A percentile compares a stretch with the other conserved stretches of the same genome.
phyloP scores from a whole-genome alignment of 768 basidiomycete genomes.

The Podaxis sp. region DNA sequence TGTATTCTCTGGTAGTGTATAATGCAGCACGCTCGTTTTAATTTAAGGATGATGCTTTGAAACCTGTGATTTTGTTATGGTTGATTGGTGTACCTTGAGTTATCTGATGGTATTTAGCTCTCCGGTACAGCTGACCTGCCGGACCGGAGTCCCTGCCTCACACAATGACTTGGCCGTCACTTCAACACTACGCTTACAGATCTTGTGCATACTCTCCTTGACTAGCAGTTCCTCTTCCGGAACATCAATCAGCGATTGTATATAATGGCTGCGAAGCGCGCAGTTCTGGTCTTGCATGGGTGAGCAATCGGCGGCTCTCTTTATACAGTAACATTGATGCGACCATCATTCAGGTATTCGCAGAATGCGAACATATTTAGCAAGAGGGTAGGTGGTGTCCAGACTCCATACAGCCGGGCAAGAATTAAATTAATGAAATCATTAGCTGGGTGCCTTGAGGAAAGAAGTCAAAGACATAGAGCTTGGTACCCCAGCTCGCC shows the following conservation, averaged over 20 bases:
- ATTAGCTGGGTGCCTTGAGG: constrained; percentile 66
- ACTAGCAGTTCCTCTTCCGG: not conserved
- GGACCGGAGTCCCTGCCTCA: not conserved
- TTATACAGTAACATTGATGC: not conserved
- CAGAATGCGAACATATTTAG: constrained; percentile 70
- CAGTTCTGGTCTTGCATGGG: constrained; percentile 41
- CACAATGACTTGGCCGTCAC: not conserved
- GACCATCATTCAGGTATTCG: constrained; percentile 43
- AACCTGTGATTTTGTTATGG: not conserved
- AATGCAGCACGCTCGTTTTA: not conserved
- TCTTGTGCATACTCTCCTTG: not conserved
- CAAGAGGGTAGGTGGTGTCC: constrained; percentile 50
- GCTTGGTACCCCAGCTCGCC: constrained; percentile 39
- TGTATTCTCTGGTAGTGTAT: not conserved
- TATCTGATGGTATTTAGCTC: not conserved
- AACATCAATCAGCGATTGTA: not conserved
- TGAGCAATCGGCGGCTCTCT: constrained; percentile 16
- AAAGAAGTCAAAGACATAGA: constrained; percentile 66
- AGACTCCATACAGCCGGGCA: not conserved
- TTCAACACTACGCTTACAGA: not conserved
- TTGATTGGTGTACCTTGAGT: not conserved
- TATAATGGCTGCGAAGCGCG: constrained; percentile 20
- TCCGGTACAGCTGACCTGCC: not conserved
- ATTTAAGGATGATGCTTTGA: not conserved
- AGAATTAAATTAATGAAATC: not conserved